Conservation (phyloP, 2,329 filamentous ascomycete species). For the Aspergillus hiratsukae region DNA sequence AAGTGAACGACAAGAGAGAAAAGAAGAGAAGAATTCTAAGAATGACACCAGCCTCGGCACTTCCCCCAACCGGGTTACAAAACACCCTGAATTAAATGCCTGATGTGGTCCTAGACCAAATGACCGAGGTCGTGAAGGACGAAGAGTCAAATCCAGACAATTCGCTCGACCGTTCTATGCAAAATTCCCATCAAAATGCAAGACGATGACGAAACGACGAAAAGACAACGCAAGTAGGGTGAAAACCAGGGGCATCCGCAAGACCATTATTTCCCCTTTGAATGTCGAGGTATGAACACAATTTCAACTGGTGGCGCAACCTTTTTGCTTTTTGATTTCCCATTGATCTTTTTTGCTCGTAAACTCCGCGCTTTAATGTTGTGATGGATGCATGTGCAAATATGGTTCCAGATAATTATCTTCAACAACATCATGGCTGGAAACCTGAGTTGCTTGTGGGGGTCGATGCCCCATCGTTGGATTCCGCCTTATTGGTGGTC, state of each 20-base stretch:
- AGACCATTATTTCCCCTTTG: slow-evolving; percentile 11
- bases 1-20: not conserved
- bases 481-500: slow-evolving; percentile 29
- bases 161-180: slow-evolving; percentile 21
- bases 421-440: slow-evolving; percentile 11
- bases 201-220: not conserved
- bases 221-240: not conserved
- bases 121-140: slow-evolving; percentile 3
- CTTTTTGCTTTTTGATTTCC: slow-evolving; percentile 14
- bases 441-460: slow-evolving; percentile 15
- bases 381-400: slow-evolving; percentile 8
- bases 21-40: not conserved
- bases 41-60: not conserved
- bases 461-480: slow-evolving; percentile 24
- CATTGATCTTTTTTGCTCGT: slow-evolving; percentile 17
- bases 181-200: slow-evolving; percentile 12
- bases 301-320: slow-evolving; percentile 7
- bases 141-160: slow-evolving; percentile 10
- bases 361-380: slow-evolving; percentile 12
- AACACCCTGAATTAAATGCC: slow-evolving; percentile 2
- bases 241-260: not conserved
- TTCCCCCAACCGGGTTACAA: not conserved
- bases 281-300: slow-evolving; percentile 7
- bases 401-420: not conserved
- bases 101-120: slow-evolving; percentile 14